Evolutionary conservation across 352 stramenopile genomes (phyloP), one percentile per base, ranked within the genome.

Genomic region (Phytophthora sansomeana): DNA sequence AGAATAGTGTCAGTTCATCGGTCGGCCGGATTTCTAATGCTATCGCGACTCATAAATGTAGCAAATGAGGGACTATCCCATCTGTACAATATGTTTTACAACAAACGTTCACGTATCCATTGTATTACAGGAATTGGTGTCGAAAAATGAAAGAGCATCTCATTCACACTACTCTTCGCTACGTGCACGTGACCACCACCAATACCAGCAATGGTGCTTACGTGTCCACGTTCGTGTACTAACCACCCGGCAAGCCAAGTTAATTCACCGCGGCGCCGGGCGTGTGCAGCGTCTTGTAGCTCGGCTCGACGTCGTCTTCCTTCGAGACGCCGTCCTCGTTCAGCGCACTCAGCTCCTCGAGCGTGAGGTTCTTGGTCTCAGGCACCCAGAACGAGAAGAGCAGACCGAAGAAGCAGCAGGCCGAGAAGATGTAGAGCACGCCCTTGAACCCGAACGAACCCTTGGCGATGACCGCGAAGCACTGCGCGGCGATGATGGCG

Each of bases 351-450:
- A 86, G 29, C 66, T 86, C 59, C 56, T 86, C 78, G n/a, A 86
- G 66, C 24, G 77, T 81, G 39, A 74, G n/a, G 13, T 73, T 71
- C 74, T 81, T 86, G 26, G 77, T 83, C 73, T 86, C 75, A 2
- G 78, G 75, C 38, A 86, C 63, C 75, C 63, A 82, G 72, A 86
- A 80, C 19, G 75, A 83, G 61, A 82, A 74, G 9, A 83, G 51
- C 49, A 83, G 51, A 51, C 75, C 75, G 28, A 79, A 41, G 60
- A 86, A 83, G 38, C 77, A 86, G 48, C 68, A 81, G 4, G 44
- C 78, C 21, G 78, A 67, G 58, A 82, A 79, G 63, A 82, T 77
- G 63, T 79, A 79, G 10, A 82, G 54, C 57, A 82, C 74, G 38
- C 73, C 70, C 57, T 83, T 78, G 62, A 81, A 77, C 16, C 78